Percentiles rank a stretch among this genome's conserved stretches.
These are phyloP conservation scores for Naganishia liquefaciens DNA, from an alignment of 1,284 basidiomycete genomes.

Conservation along the genomic window DNA sequence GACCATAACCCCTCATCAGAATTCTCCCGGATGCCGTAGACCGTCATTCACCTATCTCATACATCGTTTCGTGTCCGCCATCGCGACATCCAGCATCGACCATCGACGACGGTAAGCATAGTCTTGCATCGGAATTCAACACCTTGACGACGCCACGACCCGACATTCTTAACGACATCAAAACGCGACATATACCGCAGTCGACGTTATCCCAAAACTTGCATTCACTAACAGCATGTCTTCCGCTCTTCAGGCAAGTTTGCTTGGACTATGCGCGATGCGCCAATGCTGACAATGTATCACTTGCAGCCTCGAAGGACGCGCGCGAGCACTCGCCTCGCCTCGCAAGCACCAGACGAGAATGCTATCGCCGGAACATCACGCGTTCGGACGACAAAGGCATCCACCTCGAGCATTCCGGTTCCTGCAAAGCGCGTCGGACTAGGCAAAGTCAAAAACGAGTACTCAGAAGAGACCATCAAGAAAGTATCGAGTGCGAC, in stretches of 20 bases:
- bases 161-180: slow-evolving; percentile 1
- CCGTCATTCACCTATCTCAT: slow-evolving; percentile 8
- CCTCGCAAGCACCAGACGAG: slow-evolving; percentile 26
- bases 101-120: slow-evolving; percentile 15
- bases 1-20: background rate
- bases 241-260: slow-evolving; percentile 15
- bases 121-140: background rate
- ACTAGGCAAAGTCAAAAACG: slow-evolving; percentile 13
- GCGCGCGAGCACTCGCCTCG: slow-evolving; percentile 16
- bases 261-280: too few species aligned
- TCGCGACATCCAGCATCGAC: background rate
- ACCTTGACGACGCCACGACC: slow-evolving; percentile 23
- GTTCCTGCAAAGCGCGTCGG: slow-evolving; percentile 21
- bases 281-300: background rate
- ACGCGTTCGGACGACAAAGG: slow-evolving; percentile 20
- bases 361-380: slow-evolving; percentile 26
- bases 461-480: slow-evolving; percentile 13
- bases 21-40: slow-evolving; percentile 23
- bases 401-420: slow-evolving; percentile 25
- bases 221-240: slow-evolving; percentile 5
- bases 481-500: slow-evolving; percentile 29
- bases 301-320: slow-evolving; percentile 29
- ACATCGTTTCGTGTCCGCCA: background rate
- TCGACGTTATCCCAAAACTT: background rate
- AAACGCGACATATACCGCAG: background rate